Evolutionary conservation across 192 early-diverging fungal species (phyloP).

Genomic region (Jimgerdemannia lactiflua): DNA sequence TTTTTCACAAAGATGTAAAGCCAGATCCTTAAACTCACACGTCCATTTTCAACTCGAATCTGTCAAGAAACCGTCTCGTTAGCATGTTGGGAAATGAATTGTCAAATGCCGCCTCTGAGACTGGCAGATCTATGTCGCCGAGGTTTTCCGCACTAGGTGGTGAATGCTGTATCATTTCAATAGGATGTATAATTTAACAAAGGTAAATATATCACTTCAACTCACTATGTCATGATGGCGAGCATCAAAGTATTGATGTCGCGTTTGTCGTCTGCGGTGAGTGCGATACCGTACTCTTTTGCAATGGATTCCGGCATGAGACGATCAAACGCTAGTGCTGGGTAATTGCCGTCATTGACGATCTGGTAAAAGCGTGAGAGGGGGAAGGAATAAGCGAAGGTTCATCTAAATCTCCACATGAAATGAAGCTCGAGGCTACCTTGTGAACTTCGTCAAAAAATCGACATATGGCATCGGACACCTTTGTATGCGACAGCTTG

Average conservation of each 20-base stretch:
- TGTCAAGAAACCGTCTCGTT: background rate
- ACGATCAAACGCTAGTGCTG: background rate
- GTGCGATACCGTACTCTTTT: constrained; percentile 11
- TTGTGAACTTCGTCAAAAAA: constrained; percentile 20
- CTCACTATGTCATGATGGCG: constrained; percentile 12
- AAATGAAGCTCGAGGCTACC: constrained; percentile 15
- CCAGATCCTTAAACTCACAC: background rate
- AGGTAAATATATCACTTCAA: constrained; percentile 2
- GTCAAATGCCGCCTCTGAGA: background rate
- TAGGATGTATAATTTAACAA: background rate
- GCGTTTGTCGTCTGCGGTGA: constrained; percentile 5
- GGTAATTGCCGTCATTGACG: constrained; percentile 17
- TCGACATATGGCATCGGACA: constrained; percentile 18
- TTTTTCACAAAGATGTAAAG: background rate
- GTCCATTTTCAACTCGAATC: background rate
- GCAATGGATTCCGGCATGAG: constrained; percentile 2
- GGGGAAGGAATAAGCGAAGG: constrained; percentile 9
- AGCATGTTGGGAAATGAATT: background rate
- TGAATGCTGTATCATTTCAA: background rate
- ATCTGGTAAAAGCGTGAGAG: constrained; percentile 18
- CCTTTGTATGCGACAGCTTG: constrained; percentile 9
- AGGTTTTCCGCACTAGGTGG: background rate
- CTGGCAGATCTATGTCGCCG: background rate
- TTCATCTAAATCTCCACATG: background rate
- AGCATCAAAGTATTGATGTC: constrained; percentile 3